These are phyloP conservation scores for Penicillium egyptiacum DNA, from an alignment of 495 filamentous ascomycete genomes.

Conservation along the genomic window DNA sequence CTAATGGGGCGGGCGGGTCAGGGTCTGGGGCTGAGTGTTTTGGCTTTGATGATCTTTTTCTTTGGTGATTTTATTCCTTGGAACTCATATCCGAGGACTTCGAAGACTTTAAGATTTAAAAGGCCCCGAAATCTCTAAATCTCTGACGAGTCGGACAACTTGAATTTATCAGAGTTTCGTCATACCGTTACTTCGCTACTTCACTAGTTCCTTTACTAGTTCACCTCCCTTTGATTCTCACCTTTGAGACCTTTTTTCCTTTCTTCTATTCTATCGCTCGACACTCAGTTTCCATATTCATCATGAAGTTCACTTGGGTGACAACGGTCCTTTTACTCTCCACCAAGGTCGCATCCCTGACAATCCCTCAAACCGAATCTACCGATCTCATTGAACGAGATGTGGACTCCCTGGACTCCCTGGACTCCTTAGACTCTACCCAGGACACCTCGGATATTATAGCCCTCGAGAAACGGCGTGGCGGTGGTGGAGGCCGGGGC, in stretches of 20 bases:
- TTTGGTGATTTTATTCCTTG: no score
- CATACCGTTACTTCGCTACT: background rate
- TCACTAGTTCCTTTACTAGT: background rate
- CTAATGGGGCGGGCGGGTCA: no score
- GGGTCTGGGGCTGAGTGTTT: no score
- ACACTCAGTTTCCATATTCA: background rate
- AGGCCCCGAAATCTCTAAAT: no score
- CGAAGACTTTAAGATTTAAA: no score
- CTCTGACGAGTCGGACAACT: no score
- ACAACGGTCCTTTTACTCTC: conserved; percentile 32
- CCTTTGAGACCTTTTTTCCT: background rate
- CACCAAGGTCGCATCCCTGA: conserved; percentile 29
- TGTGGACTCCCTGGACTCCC: background rate
- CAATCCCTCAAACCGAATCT: conserved; percentile 21
- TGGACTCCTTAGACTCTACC: conserved; percentile 7
- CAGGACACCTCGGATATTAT: conserved; percentile 12
- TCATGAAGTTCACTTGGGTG: conserved; percentile 35
- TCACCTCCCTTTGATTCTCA: background rate
- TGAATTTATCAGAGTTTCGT: no score
- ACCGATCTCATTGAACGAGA: conserved; percentile 28
- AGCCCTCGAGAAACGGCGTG: conserved; percentile 50
- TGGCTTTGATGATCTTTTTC: no score
- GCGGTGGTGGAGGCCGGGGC: conserved; percentile 36
- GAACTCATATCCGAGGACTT: no score
- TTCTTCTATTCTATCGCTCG: background rate